Evolutionary conservation across 805 yeast species (phyloP).

Genomic region (Naumovozyma castellii): DNA sequence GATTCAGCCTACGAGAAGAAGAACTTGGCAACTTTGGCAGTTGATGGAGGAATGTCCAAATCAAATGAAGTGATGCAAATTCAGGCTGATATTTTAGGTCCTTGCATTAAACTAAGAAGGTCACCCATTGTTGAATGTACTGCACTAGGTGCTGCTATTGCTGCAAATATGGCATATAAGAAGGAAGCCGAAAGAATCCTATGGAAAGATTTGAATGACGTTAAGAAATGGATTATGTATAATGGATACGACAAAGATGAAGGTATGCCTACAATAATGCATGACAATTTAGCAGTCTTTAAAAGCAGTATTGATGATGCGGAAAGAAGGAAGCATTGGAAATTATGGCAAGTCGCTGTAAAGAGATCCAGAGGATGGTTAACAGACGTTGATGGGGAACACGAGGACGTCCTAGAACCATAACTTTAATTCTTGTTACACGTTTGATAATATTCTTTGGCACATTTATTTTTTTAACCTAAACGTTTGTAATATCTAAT

Average conservation of each 20-base stretch:
- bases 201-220: conserved; percentile 72
- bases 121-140: conserved; percentile 85
- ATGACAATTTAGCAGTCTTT: conserved; percentile 29
- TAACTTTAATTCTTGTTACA: no score
- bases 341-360: conserved; percentile 78
- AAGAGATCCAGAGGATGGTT: conserved; percentile 79
- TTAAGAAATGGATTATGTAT: conserved; percentile 82
- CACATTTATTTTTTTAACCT: no score
- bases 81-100: conserved; percentile 86
- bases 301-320: conserved; percentile 40
- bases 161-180: conserved; percentile 64
- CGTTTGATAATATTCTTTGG: no score
- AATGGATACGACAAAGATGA: conserved; percentile 50
- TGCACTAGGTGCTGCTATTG: conserved; percentile 92
- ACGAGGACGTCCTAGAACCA: neutral
- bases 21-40: conserved; percentile 51
- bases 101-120: conserved; percentile 70
- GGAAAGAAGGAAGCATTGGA: conserved; percentile 57
- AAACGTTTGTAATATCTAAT: no score
- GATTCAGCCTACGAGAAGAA: conserved; percentile 34
- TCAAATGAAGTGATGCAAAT: conserved; percentile 88
- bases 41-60: conserved; percentile 93
- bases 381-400: conserved; percentile 11
- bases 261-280: conserved; percentile 10
- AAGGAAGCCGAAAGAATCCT: conserved; percentile 46